Evolutionary conservation across 2,329 filamentous ascomycete species (phyloP), one percentile per base, ranked within the genome.

Genomic region (Aspergillus versicolor): DNA sequence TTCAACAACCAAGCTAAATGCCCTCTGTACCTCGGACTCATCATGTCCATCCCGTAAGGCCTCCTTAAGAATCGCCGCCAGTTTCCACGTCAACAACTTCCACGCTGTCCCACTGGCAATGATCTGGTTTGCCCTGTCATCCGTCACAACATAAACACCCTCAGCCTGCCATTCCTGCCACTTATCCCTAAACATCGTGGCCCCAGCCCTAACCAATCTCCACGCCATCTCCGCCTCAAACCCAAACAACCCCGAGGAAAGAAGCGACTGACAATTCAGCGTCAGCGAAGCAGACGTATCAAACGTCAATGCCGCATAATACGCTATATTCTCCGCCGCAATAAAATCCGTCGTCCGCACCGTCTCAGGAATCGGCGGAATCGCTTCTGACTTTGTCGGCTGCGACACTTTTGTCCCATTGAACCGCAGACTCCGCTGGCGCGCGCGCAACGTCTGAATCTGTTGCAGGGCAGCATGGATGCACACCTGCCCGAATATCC

Each of bases 231-330:
- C 68, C 11, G 57, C 51, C 9, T 62, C 63, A 34, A 63, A 66
- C 15, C 67, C 67, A 12, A 69, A 56, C 9, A 78, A 60, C 0
- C 75, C 75, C 1, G 75, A 76, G 0, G 75, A 76, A 3, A 78
- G 67, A 1, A 75, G 57, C 0, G 76, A 70, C 7, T 74, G 67
- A 7, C 71, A 74, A 27, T 77, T 77, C n/a, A 77, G 65, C 0
- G 74, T 77, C 4, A 78, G 54, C 1, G 75, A 77, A 0, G 71
- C 72, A 0, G 74, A 77, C 0, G 76, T 78, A 38, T 78, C 76
- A 30, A 77, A 78, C 0, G 73, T 76, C 7, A 78, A 54, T 3
- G 75, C 76, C 0, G 73, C 73, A 75, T 75, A 78, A 55, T 77
- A 77, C 0, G 70, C 73, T 11, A 68, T 73, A 52, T 70, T 77